Conservation (phyloP, 2,329 filamentous ascomycete species). For the Mycocentrospora acerina region DNA sequence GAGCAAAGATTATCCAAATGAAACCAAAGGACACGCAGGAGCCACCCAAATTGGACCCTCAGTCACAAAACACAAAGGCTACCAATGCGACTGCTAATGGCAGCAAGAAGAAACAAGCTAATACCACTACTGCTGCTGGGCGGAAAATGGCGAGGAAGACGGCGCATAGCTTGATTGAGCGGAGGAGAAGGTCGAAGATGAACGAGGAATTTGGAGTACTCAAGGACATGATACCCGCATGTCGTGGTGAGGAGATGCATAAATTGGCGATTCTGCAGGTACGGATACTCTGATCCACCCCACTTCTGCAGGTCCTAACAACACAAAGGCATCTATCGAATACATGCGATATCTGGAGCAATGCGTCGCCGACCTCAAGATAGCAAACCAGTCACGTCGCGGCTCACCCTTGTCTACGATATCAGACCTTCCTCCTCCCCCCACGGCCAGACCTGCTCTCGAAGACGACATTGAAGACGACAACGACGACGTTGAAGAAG, state of each 20-base stretch:
- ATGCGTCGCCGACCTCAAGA: constrained; percentile 78
- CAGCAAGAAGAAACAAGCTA: constrained; percentile 71
- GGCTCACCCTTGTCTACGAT: constrained; percentile 26
- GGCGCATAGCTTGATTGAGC: constrained; percentile 92
- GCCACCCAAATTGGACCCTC: constrained; percentile 20
- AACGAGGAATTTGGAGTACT: constrained; percentile 95
- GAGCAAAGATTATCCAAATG: constrained; percentile 98
- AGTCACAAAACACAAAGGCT: constrained; percentile 23
- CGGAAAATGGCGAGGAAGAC: constrained; percentile 95
- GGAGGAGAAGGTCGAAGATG: constrained; percentile 91
- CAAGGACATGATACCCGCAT: constrained; percentile 94
- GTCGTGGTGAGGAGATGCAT: constrained; percentile 93
- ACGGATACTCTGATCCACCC: constrained; percentile 7
- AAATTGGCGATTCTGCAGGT: constrained; percentile 95
- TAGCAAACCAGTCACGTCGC: constrained; percentile 30
- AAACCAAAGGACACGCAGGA: constrained; percentile 60
- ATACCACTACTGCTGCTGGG: constrained; percentile 76
- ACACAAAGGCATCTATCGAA: constrained; percentile 81
- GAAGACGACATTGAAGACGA: constrained; percentile 42
- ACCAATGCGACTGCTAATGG: constrained; percentile 30
- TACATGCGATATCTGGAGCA: constrained; percentile 93
- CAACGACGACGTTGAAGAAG: constrained; percentile 48
- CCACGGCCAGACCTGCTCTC: constrained; percentile 6
- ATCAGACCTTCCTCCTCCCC: constrained; percentile 28
- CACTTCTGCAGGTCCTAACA: constrained; percentile 2